Base-by-base conservation (phyloP, 345 rosid species). In the Leavenworthia alabamica region DNA sequence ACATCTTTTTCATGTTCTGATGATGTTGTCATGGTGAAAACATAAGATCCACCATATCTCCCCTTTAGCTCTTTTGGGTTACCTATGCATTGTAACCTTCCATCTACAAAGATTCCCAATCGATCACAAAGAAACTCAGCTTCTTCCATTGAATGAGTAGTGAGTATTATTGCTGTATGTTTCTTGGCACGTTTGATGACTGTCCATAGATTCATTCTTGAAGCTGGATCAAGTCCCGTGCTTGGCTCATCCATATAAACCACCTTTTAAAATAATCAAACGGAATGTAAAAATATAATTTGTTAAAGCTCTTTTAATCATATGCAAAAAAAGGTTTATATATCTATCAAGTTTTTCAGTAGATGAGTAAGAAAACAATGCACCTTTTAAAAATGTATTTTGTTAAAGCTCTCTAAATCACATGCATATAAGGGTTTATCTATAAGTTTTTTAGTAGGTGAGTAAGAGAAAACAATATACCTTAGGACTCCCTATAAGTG, bases 201-300 rank as follows among this genome's bases (percentile, higher is more conserved):
- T 26, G 76, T 77, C 98, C 98, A 92, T 56, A 92, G 67, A 71
- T 74, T 84, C 72, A 76, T 82, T 68, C 96, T 84, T 43, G 98
- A 91, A 56, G 95, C 92, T 50, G 96, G 98, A 77, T 91, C 98
- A 51, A 92, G 67, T 61, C 98, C 96, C 6, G 98, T 88, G 81
- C 98, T 88, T 4, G 98, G 96, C 73, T 91, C 98, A 57, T 91
- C 98, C 98, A 92, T 84, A 67, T 86, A 92, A 33, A 92, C 95
- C 57, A 92, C 98, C 98, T 92, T 41, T 33, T 3, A 56, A 33
- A 63, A 56, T 19, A 1, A 24, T 1, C 0, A n/a, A 11, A 55
- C 11, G 7, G 35, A 17, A 45, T 44, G 37, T 24, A 22, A 13
- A 13, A 32, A 14, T 20, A n/a, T 22, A 22, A 15, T 42, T 64